Evolutionary conservation across 129 eudicot species (phyloP).

Genomic region (Scalesia atractyloides): DNA sequence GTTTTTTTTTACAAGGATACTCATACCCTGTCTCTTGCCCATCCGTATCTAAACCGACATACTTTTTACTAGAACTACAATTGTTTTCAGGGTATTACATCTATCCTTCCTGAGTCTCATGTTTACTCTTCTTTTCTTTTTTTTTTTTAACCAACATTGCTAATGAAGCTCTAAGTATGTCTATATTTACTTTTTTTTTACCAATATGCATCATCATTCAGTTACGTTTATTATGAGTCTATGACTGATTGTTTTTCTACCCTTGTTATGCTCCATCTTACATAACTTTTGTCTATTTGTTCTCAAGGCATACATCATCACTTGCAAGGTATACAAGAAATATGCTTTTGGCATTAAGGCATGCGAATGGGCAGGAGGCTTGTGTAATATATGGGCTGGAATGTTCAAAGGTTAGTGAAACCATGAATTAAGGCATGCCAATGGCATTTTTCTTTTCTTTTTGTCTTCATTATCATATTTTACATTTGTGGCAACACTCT

Average conservation of each 20-base stretch:
- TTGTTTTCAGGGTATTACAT: background rate
- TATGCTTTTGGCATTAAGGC: slow-evolving; percentile 65
- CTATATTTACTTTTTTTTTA: background rate
- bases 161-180: background rate
- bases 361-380: slow-evolving; percentile 66
- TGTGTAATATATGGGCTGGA: slow-evolving; percentile 64
- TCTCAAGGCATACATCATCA: slow-evolving; percentile 67
- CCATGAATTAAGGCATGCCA: slow-evolving; percentile 16
- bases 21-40: too few species aligned
- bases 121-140: background rate
- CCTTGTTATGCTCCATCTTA: slow-evolving; percentile 13
- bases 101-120: background rate
- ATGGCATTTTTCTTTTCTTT: background rate
- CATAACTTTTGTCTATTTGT: slow-evolving; percentile 10
- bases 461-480: slow-evolving; percentile 13
- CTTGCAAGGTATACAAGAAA: slow-evolving; percentile 74
- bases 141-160: background rate
- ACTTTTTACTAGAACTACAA: background rate
- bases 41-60: too few species aligned
- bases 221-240: background rate
- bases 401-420: slow-evolving; percentile 47
- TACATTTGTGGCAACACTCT: background rate
- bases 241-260: background rate
- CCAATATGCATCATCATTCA: slow-evolving; percentile 3
- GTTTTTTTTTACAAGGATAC: too few species aligned